Evolutionary conservation across 805 yeast genomes (phyloP).

Genomic region (Sugiyamaella smithiae): DNA sequence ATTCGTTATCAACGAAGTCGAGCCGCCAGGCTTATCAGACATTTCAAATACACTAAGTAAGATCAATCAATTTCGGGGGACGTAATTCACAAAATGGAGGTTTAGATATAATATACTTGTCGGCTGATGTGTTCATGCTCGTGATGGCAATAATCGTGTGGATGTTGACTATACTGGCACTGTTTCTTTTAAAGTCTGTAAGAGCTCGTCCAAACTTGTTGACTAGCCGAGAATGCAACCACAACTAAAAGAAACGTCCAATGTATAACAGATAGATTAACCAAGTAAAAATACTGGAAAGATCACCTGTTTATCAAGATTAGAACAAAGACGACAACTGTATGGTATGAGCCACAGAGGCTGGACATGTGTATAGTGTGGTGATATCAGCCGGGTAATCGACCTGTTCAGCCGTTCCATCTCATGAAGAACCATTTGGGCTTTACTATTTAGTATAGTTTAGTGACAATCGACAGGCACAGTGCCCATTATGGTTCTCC

Average conservation of each 20-base stretch:
- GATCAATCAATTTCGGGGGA: neutral
- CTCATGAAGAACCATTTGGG: no score
- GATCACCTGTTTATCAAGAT: no score
- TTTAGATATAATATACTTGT: neutral
- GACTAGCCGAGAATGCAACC: neutral
- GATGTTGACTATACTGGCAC: neutral
- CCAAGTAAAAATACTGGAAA: no score
- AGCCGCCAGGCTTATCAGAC: constrained; percentile 9
- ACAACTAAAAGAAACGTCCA: neutral
- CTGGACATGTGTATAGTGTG: no score
- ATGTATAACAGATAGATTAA: no score
- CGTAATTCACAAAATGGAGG: neutral
- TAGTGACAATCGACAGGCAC: no score
- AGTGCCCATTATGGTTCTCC: constrained; percentile 52
- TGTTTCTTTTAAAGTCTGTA: neutral
- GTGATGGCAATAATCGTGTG: neutral
- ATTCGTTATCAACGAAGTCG: constrained; percentile 22
- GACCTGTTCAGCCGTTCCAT: no score
- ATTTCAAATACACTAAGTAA: neutral
- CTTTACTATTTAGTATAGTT: no score
- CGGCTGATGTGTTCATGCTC: neutral
- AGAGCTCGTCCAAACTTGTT: neutral
- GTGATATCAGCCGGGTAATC: no score
- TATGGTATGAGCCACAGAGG: no score
- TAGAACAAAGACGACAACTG: no score